Evolutionary conservation across 202 grass and related monocot genomes (phyloP).

Genomic region (Musa balbisiana): DNA sequence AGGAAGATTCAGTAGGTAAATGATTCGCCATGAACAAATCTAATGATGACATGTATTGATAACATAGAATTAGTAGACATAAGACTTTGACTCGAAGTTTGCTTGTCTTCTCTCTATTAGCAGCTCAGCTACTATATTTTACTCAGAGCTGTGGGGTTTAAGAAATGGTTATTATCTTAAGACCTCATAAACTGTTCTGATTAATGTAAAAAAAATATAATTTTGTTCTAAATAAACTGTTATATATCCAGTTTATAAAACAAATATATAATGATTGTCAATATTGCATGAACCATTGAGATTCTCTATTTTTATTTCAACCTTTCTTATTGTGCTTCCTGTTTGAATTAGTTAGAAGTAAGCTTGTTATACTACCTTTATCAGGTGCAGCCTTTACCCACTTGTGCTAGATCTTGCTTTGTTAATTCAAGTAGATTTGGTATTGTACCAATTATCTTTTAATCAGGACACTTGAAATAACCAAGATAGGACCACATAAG

Average conservation of each 20-base stretch:
- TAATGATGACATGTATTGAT: not conserved
- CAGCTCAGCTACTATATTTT: not conserved
- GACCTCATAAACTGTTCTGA: too few species aligned
- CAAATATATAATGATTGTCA: not conserved
- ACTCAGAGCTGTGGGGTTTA: not conserved
- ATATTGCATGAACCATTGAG: not conserved
- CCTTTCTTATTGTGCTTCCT: too few species aligned
- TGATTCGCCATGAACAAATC: not conserved
- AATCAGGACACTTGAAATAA: too few species aligned
- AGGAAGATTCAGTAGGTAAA: too few species aligned
- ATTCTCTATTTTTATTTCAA: not conserved
- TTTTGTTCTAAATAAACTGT: not conserved
- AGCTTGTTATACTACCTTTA: too few species aligned
- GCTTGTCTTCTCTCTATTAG: not conserved
- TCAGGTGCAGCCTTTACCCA: too few species aligned
- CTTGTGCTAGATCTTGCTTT: too few species aligned
- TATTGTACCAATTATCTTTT: too few species aligned
- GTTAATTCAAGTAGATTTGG: too few species aligned
- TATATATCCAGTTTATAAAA: too few species aligned
- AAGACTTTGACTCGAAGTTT: not conserved
- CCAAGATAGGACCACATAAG: too few species aligned
- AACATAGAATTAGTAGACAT: not conserved
- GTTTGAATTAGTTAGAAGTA: too few species aligned
- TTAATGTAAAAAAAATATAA: not conserved
- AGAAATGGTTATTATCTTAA: not conserved